Base-by-base conservation (phyloP, 768 basidiomycete genomes). In the Trametes meyenii region DNA sequence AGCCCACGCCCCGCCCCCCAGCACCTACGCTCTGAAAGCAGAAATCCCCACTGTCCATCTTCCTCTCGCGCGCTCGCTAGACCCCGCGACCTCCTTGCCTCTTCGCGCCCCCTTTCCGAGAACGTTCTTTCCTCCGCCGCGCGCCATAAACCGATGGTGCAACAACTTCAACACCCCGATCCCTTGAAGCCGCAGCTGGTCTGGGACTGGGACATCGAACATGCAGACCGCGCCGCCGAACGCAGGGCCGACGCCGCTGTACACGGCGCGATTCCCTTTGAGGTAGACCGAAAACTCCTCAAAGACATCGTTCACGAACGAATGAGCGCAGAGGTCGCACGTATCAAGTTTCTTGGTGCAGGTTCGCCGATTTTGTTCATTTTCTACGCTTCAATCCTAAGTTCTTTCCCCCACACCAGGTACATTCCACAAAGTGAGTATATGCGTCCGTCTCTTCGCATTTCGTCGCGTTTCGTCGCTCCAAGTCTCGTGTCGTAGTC, bases 401-500 rank as follows among this genome's bases (percentile, higher is more conserved):
- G 52, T 36, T n/a, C 10, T 49, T 42, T n/a, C 8, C 55, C 21
- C 54, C 61, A 23, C 50, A 14, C 19, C 55, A 90, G 91, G 92
- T 24, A 93, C 92, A 1, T 94, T 94, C 76, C 92, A 94, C 73
- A 94, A 94, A 78, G 90, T 81, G 23, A 75, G 73, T n/a, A 19
- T 36, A n/a, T n/a, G 12, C 12, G 33, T 67, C 61, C 44, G 36
- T n/a, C 54, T 45, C 54, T 11, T 5, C 46, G 38, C 19, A 13
- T 2, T 26, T n/a, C 2, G 35, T 17, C 44, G 3, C 39, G 43
- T 19, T 2, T 13, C 5, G 24, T 7, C 58, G 19, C 24, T 52
- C 42, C 29, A 26, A 40, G 39, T 24, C 19, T 16, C 12, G 33
- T n/a, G 29, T 19, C 4, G 43, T 29, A n/a, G 42, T 44, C 53